These are phyloP conservation scores for Lanmaoa rubissima DNA, from an alignment of 768 basidiomycete genomes.

Conservation along the genomic window DNA sequence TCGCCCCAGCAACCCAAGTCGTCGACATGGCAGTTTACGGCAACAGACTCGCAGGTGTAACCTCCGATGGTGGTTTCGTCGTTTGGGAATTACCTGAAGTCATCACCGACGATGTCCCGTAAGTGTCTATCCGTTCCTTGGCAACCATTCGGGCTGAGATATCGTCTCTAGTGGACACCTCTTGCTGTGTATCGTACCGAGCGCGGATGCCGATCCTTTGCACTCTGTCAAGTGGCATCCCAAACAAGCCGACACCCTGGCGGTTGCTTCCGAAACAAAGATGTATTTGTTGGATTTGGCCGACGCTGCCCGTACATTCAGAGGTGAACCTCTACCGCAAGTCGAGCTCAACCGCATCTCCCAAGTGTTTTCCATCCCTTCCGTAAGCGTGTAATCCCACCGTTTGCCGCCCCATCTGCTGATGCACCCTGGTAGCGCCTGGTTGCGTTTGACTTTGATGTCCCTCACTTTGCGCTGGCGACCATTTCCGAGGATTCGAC, in stretches of 20 bases:
- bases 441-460: constrained; percentile 84
- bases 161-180: constrained; percentile 52
- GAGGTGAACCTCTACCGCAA: constrained; percentile 65
- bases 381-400: constrained; percentile 45
- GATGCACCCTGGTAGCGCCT: constrained; percentile 52
- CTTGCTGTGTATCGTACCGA: constrained; percentile 68
- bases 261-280: constrained; percentile 77
- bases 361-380: constrained; percentile 64
- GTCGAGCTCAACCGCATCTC: constrained; percentile 67
- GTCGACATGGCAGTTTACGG: constrained; percentile 85
- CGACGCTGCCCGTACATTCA: constrained; percentile 56
- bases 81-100: constrained; percentile 84
- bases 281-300: constrained; percentile 75
- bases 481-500: constrained; percentile 83
- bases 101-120: constrained; percentile 87
- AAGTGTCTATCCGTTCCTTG: constrained; percentile 33
- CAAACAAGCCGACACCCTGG: constrained; percentile 73
- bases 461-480: constrained; percentile 71
- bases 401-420: neutral
- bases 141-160: constrained; percentile 1
- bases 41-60: constrained; percentile 81
- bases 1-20: constrained; percentile 61
- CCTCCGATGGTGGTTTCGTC: constrained; percentile 85
- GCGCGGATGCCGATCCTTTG: constrained; percentile 54
- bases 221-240: constrained; percentile 90